Conservation (phyloP, 495 filamentous ascomycete genomes). For the Daldinia caldariorum region DNA sequence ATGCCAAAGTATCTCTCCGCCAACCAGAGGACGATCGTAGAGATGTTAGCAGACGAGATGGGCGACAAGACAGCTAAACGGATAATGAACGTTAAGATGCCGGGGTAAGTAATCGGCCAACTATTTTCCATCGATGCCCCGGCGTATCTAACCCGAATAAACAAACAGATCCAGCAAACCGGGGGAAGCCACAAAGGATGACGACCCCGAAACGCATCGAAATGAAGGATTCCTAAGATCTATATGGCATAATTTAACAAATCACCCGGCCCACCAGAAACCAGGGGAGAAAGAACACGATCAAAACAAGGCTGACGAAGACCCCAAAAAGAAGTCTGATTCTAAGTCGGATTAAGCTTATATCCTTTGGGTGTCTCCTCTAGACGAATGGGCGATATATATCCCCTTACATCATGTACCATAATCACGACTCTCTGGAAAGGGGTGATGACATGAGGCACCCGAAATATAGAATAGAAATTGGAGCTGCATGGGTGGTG, state of each 20-base stretch:
- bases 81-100: constrained; percentile 73
- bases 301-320: constrained; percentile 52
- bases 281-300: constrained; percentile 43
- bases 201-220: constrained; percentile 63
- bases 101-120: constrained; percentile 41
- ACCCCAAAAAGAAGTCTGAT: constrained; percentile 69
- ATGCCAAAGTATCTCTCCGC: constrained; percentile 93
- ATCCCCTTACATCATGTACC: constrained; percentile 31
- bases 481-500: constrained; percentile 40
- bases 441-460: constrained; percentile 11
- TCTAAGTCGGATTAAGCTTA: constrained; percentile 54
- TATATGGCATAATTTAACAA: constrained; percentile 87
- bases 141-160: constrained; percentile 9
- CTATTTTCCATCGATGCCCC: background rate
- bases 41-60: constrained; percentile 96
- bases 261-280: constrained; percentile 68
- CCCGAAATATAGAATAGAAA: constrained; percentile 41
- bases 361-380: background rate
- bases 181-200: constrained; percentile 37
- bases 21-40: constrained; percentile 89
- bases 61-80: constrained; percentile 89
- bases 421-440: constrained; percentile 25
- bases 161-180: constrained; percentile 27
- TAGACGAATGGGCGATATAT: constrained; percentile 1
- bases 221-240: constrained; percentile 87